Evolutionary conservation across 2,329 filamentous ascomycete species (phyloP).

Genomic region (Colletotrichum orchidophilum): DNA sequence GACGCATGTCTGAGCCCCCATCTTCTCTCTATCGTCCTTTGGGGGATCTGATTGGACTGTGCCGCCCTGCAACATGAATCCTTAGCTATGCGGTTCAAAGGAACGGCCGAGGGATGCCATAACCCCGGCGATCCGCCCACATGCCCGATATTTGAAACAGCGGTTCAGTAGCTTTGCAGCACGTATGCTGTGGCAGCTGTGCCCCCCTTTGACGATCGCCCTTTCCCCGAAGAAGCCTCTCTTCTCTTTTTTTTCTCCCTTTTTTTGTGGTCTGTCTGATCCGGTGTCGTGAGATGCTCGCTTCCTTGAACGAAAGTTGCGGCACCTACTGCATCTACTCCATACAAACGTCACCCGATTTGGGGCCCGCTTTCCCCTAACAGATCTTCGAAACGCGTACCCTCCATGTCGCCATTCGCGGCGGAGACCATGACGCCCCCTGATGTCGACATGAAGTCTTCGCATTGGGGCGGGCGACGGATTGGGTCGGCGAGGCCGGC

Average conservation of each 20-base stretch:
- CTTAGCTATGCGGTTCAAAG: background rate
- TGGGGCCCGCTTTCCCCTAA: background rate
- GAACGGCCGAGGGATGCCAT: constrained; percentile 9
- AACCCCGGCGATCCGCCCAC: constrained; percentile 26
- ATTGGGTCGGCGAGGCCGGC: constrained; percentile 11
- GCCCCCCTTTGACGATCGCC: constrained; percentile 12
- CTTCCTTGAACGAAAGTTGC: background rate
- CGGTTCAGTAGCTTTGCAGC: constrained; percentile 26
- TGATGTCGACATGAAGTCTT: background rate
- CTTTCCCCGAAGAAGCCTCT: background rate
- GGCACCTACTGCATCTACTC: constrained; percentile 3
- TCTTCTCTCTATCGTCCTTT: constrained; percentile 10
- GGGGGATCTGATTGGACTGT: background rate
- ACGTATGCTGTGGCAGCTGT: constrained; percentile 18
- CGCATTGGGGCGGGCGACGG: constrained; percentile 1
- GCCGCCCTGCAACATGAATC: constrained; percentile 11
- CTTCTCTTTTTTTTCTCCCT: no score
- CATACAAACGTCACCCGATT: background rate
- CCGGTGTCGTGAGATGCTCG: constrained; percentile 3
- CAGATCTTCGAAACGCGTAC: constrained; percentile 20
- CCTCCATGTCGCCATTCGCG: background rate
- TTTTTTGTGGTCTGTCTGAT: constrained; percentile 3
- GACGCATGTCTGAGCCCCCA: background rate
- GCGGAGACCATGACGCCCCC: constrained; percentile 4
- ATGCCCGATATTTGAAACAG: constrained; percentile 30